A percentile compares a stretch with the other conserved stretches of the same genome.
Evolutionary conservation across 768 basidiomycete genomes (phyloP).

Genomic region (Stropharia rugosoannulata): DNA sequence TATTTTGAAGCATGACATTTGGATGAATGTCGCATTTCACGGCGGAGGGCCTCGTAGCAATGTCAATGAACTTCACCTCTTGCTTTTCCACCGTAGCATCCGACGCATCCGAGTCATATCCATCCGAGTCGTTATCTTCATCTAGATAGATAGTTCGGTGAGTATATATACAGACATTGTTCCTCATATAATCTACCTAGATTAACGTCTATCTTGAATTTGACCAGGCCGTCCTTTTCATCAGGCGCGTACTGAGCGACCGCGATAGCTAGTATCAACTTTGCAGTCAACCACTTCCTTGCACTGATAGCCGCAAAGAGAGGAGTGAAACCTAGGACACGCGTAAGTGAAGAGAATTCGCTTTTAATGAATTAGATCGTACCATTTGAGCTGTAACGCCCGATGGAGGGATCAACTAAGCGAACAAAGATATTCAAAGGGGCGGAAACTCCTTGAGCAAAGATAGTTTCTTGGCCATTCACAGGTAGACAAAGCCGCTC

Average conservation of each 20-base stretch:
- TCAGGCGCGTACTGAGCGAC: constrained; percentile 49
- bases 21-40: constrained; percentile 42
- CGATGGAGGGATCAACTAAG: constrained; percentile 16
- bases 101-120: constrained; percentile 38
- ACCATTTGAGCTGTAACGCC: constrained; percentile 21
- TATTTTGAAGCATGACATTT: constrained; percentile 29
- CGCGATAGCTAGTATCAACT: constrained; percentile 57
- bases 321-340: constrained; percentile 42
- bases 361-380: not conserved
- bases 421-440: constrained; percentile 47
- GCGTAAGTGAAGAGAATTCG: not conserved
- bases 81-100: constrained; percentile 36
- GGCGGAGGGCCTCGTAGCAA: constrained; percentile 46
- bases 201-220: constrained; percentile 33
- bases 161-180: not conserved
- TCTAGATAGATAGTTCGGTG: constrained; percentile 26
- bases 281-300: constrained; percentile 56
- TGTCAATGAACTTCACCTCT: constrained; percentile 49
- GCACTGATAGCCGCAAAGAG: constrained; percentile 47
- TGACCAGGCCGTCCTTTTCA: constrained; percentile 29
- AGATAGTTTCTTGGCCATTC: constrained; percentile 17
- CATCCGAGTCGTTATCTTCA: constrained; percentile 32
- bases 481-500: constrained; percentile 53
- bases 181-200: constrained; percentile 25
- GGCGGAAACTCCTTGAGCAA: constrained; percentile 17